A percentile compares a stretch with the other conserved stretches of the same genome.
phyloP scores from a whole-genome alignment of 768 basidiomycete genomes.

The Daedaleopsis nitida region DNA sequence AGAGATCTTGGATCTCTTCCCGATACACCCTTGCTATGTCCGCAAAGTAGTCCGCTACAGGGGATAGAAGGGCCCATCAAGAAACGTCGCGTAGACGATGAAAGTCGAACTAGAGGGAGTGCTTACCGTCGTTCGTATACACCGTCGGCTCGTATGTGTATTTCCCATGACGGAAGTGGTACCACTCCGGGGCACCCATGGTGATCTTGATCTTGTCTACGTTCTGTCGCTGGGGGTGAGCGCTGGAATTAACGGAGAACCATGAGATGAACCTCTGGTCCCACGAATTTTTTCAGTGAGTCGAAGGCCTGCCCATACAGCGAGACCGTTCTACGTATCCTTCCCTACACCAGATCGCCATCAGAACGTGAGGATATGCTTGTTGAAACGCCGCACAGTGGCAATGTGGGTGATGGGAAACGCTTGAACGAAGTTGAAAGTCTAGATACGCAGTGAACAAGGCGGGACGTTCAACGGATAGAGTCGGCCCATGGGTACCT shows the following conservation, averaged over 20 bases:
- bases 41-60: slow-evolving; percentile 43
- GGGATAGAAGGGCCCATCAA: not conserved
- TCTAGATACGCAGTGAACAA: slow-evolving; percentile 13
- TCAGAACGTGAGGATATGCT: not conserved
- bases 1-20: slow-evolving; percentile 45
- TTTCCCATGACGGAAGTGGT: slow-evolving; percentile 64
- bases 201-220: slow-evolving; percentile 70
- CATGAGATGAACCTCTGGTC: slow-evolving; percentile 45
- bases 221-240: slow-evolving; percentile 29
- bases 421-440: slow-evolving; percentile 26
- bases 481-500: slow-evolving; percentile 39
- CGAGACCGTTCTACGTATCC: slow-evolving; percentile 56
- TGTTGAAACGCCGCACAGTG: not conserved
- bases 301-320: slow-evolving; percentile 67
- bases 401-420: slow-evolving; percentile 12
- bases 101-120: not conserved
- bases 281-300: slow-evolving; percentile 55
- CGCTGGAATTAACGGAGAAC: not conserved
- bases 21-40: slow-evolving; percentile 47
- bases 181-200: slow-evolving; percentile 70
- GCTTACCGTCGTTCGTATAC: slow-evolving; percentile 58
- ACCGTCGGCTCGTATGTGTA: slow-evolving; percentile 58
- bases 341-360: slow-evolving; percentile 42
- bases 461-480: slow-evolving; percentile 26
- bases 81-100: slow-evolving; percentile 22